A percentile compares a stretch with the other conserved stretches of the same genome.
phyloP scores from a whole-genome alignment of 1,284 basidiomycete species.

The Tilletia indica region DNA sequence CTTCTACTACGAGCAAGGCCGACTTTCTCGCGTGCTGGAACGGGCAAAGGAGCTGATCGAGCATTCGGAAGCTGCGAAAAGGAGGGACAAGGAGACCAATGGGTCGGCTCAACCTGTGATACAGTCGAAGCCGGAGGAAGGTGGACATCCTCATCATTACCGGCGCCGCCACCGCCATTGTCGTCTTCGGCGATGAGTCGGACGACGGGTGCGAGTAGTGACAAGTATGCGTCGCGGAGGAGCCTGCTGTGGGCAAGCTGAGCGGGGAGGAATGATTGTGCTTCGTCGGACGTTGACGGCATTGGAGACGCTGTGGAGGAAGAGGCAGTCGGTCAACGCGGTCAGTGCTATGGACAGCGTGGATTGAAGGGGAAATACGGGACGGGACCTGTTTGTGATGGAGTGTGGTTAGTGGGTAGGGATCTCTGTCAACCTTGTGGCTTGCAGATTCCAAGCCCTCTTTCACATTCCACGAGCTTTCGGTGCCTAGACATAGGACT shows the following conservation, averaged over 20 bases:
- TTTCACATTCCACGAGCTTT: too few species aligned
- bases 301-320: neutral
- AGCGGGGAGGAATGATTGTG: conserved; percentile 16
- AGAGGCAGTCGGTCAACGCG: neutral
- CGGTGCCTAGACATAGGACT: too few species aligned
- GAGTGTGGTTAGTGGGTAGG: too few species aligned
- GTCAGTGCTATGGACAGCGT: neutral
- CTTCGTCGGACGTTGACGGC: conserved; percentile 7
- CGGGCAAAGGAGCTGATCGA: neutral
- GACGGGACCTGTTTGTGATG: too few species aligned
- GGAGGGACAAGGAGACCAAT: neutral
- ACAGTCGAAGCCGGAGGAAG: too few species aligned
- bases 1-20: conserved; percentile 62
- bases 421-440: too few species aligned
- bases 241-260: conserved; percentile 15
- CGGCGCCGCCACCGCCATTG: neutral
- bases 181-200: neutral
- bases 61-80: neutral
- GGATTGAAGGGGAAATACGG: neutral
- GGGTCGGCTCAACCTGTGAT: too few species aligned
- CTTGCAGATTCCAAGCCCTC: too few species aligned
- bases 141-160: neutral
- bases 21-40: neutral
- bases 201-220: too few species aligned
- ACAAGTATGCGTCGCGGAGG: neutral